A percentile compares a stretch with the other conserved stretches of the same genome.
These are phyloP conservation scores for Colletotrichum sublineola DNA, from an alignment of 2,329 filamentous ascomycete species.

Conservation along the genomic window DNA sequence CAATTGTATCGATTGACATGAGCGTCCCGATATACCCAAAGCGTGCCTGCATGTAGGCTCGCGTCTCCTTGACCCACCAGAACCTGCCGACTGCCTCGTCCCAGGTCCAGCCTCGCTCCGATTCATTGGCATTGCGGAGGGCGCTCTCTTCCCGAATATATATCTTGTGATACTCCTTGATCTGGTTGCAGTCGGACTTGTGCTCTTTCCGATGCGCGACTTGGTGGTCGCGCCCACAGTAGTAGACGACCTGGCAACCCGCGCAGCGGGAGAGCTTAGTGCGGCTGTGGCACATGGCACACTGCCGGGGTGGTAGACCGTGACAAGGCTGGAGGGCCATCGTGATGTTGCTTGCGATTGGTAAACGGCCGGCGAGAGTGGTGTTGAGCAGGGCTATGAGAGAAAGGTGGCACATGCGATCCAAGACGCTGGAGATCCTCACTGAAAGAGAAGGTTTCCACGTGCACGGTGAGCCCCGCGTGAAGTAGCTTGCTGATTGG, in stretches of 20 bases:
- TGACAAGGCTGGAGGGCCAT: background rate
- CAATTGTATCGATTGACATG: constrained; percentile 48
- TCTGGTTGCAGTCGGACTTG: constrained; percentile 54
- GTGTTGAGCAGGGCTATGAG: background rate
- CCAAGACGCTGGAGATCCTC: background rate
- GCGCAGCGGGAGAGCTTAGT: constrained; percentile 54
- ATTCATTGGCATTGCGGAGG: constrained; percentile 51
- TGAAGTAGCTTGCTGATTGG: background rate
- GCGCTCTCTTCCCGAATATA: constrained; percentile 53
- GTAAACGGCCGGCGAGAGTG: background rate
- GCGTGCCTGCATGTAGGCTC: constrained; percentile 59
- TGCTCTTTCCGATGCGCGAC: constrained; percentile 52
- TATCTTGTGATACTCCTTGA: constrained; percentile 49
- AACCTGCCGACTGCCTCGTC: constrained; percentile 56
- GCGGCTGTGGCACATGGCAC: constrained; percentile 3
- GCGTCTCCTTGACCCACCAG: constrained; percentile 56
- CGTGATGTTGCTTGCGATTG: background rate
- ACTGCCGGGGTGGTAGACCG: constrained; percentile 3
- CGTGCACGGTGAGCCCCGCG: background rate
- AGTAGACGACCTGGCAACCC: constrained; percentile 58
- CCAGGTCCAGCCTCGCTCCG: constrained; percentile 52
- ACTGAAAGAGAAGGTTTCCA: background rate
- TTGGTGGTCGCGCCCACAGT: constrained; percentile 63
- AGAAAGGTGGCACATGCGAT: background rate
- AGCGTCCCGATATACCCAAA: constrained; percentile 52